Evolutionary conservation across 805 yeast species (phyloP), one percentile per base, ranked within the genome.

Genomic region (Cyberlindnera americana): DNA sequence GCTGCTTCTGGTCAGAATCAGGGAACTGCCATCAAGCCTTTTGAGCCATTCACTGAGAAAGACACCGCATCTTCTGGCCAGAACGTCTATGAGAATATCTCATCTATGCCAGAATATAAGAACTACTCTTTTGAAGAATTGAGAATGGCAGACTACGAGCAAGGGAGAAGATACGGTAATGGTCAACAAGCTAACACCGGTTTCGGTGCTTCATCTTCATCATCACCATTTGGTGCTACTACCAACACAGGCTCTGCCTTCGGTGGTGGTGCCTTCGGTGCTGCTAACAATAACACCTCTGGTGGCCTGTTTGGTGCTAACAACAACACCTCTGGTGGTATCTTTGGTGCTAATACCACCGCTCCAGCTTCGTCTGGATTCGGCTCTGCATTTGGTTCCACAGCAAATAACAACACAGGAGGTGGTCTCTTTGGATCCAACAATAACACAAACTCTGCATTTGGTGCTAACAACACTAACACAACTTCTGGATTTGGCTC

Each of bases 61-160:
- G 97, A 90, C 55, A 30, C 46, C 11, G 60, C 70, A 4, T 67
- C 79, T 11, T 74, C 78, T 23, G 73, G 75, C 6, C 66, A 70
- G 16, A 80, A 78, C 40, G 64, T 70, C 35, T 90, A 70, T 64
- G 87, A 91, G 61, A 78, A 78, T 51, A 83, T 93, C 46, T 69
- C 85, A 10, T 75, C 86, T 32, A 90, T 93, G 97, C 95, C 95
- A 5, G 95, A 88, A 61, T 93, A 91, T 59, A 74, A 73, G 52
- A 79, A 80, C 51, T 85, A 62, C 53, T 85, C 96, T 0, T 75
- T 81, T 55, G 97, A 89, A 61, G 99, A 93, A 59, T 74, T 93
- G 61, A 76, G 99, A 57, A 67, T 75, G 51, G 91, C 83, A 60
- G 99, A 93, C 64, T 93, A 93, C 59, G 77, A 78, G 52, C 84